Evolutionary conservation across 1,284 basidiomycete species (phyloP).

Genomic region (Lignosus rhinocerotis): DNA sequence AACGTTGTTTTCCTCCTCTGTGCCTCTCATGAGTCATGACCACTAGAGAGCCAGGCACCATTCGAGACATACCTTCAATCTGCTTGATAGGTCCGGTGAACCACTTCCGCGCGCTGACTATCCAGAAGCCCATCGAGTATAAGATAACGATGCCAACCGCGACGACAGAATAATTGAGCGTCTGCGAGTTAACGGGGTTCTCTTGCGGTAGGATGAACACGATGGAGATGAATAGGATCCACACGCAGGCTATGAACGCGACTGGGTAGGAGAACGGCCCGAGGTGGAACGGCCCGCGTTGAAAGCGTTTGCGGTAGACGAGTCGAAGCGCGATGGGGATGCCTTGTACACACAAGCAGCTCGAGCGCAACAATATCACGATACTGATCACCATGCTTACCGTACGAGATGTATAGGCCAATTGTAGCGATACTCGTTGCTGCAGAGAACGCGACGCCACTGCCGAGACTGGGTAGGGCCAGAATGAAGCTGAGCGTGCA

Average conservation of each 20-base stretch:
- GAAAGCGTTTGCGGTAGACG: conserved; percentile 58
- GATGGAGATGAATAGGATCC: conserved; percentile 66
- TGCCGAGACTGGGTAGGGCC: conserved; percentile 70
- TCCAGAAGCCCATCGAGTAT: conserved; percentile 66
- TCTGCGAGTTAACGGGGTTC: conserved; percentile 68
- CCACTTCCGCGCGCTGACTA: conserved; percentile 68
- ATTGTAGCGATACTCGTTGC: conserved; percentile 79
- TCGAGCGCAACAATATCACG: not conserved
- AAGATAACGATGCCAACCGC: conserved; percentile 69
- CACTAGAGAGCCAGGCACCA: not conserved
- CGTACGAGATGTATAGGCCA: conserved; percentile 76
- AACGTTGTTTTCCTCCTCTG: not conserved
- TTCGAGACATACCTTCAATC: conserved; percentile 47
- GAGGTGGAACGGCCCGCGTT: conserved; percentile 72
- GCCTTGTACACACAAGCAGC: conserved; percentile 34
- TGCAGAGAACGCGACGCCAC: conserved; percentile 69
- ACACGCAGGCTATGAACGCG: conserved; percentile 51
- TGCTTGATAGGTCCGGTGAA: conserved; percentile 69
- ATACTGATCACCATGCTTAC: conserved; percentile 30
- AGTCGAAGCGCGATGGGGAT: conserved; percentile 71
- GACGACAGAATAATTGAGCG: conserved; percentile 73
- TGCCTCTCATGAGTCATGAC: not conserved
- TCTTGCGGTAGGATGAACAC: conserved; percentile 67
- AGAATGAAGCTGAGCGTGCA: conserved; percentile 76
- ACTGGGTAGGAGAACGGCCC: conserved; percentile 60